Base-by-base conservation (phyloP, 371 early-diverging fungal species). In the Haplosporangium sp. region DNA sequence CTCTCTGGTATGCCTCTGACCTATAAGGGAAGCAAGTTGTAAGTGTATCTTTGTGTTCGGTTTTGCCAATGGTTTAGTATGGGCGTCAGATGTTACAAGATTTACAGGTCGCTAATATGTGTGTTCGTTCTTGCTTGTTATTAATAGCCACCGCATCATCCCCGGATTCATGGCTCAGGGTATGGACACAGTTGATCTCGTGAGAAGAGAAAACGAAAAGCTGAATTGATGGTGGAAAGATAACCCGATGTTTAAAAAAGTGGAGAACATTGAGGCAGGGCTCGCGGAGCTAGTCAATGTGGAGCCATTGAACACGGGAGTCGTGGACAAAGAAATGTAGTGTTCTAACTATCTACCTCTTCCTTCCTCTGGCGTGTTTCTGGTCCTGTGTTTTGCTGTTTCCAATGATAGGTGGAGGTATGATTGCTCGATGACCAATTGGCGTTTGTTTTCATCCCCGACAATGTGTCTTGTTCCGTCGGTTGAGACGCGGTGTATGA, bases 141-240 rank as follows among this genome's bases (percentile, higher is more conserved):
- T 42, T 11, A 29, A 21, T 82, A 88, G 89, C 90, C 98, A 98
- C 84, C 91, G 97, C 69, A 90, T 96, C 55, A 96, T 96, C 70
- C 94, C 94, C 68, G 92, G 94, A 38, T 99, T 99, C 86, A 99
- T 99, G 97, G 92, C 97, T 55, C 99, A 99, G 82, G 99, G 99
- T 67, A 99, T 52, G 50, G 54, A 40, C n/a, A 29, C 29, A 29
- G 29, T 29, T 29, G 29, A 4, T 29, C 29, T 29, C 4, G 29
- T 29, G 29, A 29, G 29, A 29, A 29, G 29, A 29, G 29, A 29
- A 29, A 29, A 1, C 29, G 29, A 29, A 29, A 29, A 29, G 29
- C 29, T 29, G 29, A 29, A 29, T 29, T 29, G 29, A 29, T 29
- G 29, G 29, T 4, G 29, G 29, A 29, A 29, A 29, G 29, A 29